Evolutionary conservation across 345 rosid species (phyloP).

Genomic region (Pelargonium nanum): DNA sequence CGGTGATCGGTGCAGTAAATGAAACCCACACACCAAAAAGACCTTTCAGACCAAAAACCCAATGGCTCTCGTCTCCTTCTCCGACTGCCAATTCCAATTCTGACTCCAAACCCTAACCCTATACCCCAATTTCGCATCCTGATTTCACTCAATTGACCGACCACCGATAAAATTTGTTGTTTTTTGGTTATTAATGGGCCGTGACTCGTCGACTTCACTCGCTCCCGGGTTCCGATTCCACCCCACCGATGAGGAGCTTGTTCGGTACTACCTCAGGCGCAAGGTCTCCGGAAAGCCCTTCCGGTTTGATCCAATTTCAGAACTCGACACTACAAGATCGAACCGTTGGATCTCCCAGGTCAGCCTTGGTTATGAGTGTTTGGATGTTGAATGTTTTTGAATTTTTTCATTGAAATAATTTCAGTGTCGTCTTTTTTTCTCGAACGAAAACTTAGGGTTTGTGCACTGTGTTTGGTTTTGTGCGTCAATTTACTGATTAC

Average conservation of each 20-base stretch:
- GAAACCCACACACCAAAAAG: background rate
- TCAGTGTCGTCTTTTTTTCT: too few species aligned
- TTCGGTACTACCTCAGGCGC: constrained; percentile 78
- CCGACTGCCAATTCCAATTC: background rate
- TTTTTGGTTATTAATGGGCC: constrained; percentile 30
- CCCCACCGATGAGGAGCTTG: constrained; percentile 91
- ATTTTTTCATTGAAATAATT: too few species aligned
- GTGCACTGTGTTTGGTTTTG: too few species aligned
- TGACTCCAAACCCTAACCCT: background rate
- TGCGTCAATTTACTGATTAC: too few species aligned
- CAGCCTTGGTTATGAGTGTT: background rate
- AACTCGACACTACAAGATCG: constrained; percentile 59
- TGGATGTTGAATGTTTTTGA: too few species aligned
- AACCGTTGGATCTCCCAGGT: constrained; percentile 99
- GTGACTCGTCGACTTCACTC: constrained; percentile 38
- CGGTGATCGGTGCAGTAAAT: too few species aligned
- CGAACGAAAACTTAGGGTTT: too few species aligned
- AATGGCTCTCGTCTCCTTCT: background rate
- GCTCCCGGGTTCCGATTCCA: constrained; percentile 94
- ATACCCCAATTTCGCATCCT: background rate
- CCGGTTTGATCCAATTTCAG: constrained; percentile 64
- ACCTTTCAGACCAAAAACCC: background rate
- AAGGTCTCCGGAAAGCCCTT: constrained; percentile 65
- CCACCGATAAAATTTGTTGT: background rate
- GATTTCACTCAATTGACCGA: background rate